Conservation (phyloP, 805 yeast genomes). For the Yarrowia sp. region DNA sequence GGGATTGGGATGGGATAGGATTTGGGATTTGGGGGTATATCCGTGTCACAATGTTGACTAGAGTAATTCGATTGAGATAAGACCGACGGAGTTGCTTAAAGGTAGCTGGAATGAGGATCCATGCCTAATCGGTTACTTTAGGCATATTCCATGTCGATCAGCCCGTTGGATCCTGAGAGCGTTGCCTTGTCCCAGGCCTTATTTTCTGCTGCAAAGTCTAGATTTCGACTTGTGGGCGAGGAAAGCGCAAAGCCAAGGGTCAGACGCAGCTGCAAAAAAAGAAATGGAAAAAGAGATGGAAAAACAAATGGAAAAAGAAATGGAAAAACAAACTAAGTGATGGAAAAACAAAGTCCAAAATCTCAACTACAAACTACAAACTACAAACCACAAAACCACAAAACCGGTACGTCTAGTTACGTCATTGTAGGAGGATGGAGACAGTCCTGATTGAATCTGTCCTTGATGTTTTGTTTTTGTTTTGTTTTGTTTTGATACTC, state of each 20-base stretch:
- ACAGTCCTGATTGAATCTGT: no score
- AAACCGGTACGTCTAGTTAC: no score
- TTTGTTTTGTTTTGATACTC: no score
- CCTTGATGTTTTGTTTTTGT: no score
- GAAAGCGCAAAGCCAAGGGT: not conserved
- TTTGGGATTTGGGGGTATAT: no score
- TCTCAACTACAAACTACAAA: no score
- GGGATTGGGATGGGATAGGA: no score
- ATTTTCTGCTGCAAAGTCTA: not conserved
- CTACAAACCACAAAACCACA: no score
- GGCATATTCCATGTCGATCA: conserved; percentile 1
- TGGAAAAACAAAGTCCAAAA: no score
- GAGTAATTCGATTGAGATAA: no score
- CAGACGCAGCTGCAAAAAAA: not conserved
- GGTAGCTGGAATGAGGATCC: conserved; percentile 6
- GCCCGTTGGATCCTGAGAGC: conserved; percentile 10
- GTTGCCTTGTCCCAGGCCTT: not conserved
- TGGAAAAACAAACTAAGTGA: not conserved
- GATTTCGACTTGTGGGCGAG: not conserved
- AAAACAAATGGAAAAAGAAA: not conserved
- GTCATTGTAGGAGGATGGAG: no score
- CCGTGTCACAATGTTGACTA: no score
- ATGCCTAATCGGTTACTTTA: conserved; percentile 17
- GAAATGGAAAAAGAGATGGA: not conserved
- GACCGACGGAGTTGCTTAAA: conserved; percentile 13